A percentile compares a stretch with the other conserved stretches of the same genome.
phyloP scores from a whole-genome alignment of 495 filamentous ascomycete species.

The Eremomyces bilateralis region DNA sequence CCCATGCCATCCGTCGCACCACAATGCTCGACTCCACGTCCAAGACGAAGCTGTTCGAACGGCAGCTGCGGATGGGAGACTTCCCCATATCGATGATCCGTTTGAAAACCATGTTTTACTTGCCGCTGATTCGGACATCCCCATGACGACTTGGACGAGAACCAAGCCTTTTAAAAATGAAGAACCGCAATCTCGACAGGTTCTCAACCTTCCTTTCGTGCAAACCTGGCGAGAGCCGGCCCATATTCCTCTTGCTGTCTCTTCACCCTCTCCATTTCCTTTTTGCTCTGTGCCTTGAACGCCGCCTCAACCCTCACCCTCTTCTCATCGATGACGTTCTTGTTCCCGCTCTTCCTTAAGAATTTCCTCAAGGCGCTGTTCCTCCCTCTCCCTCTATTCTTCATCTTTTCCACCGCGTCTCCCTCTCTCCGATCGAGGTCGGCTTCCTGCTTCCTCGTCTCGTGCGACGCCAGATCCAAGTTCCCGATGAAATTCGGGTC shows the following conservation, averaged over 20 bases:
- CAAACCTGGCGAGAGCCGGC: conserved; percentile 51
- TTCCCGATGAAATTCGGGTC: conserved; percentile 79
- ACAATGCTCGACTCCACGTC: too few relatives aligned
- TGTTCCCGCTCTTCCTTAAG: conserved; percentile 67
- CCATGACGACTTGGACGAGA: too few relatives aligned
- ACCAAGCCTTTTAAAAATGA: too few relatives aligned
- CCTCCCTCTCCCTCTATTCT: conserved; percentile 65
- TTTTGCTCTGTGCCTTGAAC: conserved; percentile 38
- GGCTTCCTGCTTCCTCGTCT: conserved; percentile 47
- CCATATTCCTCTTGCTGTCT: conserved; percentile 39
- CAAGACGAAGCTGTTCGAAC: too few relatives aligned
- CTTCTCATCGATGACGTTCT: conserved; percentile 85
- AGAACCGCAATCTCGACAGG: too few relatives aligned
- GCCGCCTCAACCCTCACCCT: conserved; percentile 43
- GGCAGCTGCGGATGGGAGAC: too few relatives aligned
- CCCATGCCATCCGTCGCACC: too few relatives aligned
- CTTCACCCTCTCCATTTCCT: conserved; percentile 40
- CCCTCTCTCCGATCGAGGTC: conserved; percentile 53
- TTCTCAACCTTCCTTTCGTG: conserved; percentile 28
- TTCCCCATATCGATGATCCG: too few relatives aligned
- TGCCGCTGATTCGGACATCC: too few relatives aligned
- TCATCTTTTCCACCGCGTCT: conserved; percentile 45
- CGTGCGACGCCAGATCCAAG: conserved; percentile 52
- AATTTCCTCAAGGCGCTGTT: conserved; percentile 74
- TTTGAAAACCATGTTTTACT: too few relatives aligned